Evolutionary conservation across 441 rosid genomes (phyloP), one percentile per base, ranked within the genome.

Genomic region (Aleurites moluccanus): DNA sequence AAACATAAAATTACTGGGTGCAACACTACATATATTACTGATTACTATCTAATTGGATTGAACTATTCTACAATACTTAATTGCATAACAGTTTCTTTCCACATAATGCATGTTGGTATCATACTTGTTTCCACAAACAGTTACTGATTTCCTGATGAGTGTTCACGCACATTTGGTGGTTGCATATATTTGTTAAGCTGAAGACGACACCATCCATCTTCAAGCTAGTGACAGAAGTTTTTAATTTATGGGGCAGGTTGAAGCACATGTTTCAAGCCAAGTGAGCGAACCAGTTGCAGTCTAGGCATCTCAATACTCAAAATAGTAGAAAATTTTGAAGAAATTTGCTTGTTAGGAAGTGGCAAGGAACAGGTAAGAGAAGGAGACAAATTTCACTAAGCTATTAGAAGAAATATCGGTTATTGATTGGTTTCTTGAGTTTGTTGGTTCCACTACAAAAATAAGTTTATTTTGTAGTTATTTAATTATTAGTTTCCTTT

Each of bases 241-340:
- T 81, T 74, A 76, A 57, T 82, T 70, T 71, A 60, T 77, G 74
- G 78, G 30, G 77, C 88, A 90, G 95, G 91, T 90, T 67, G 65
- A 78, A 42, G 84, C 77, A 69, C 85, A 80, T 61, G 81, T 52
- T 73, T 74, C 89, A 42, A 83, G 78, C 79, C 82, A 85, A 77
- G 85, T 76, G 83, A 84, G 86, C 76, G 90, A 88, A 84, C 89
- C 87, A 38, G 87, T 88, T 69, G 88, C 91, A 38, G 92, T 75
- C 79, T 90, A 83, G 83, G 82, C 72, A 74, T 78, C 69, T 69
- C 80, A 30, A 69, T 75, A 35, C 55, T 69, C 38, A 33, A 42
- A 73, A n/a, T n/a, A 74, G 56, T 50, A 66, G 18, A 76, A 70
- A 40, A 13, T 83, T 88, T 86, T 82, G 79, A 82, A 83, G 86